phyloP scores from a whole-genome alignment of 2,329 filamentous ascomycete genomes.

The Diaporthe sp. region DNA sequence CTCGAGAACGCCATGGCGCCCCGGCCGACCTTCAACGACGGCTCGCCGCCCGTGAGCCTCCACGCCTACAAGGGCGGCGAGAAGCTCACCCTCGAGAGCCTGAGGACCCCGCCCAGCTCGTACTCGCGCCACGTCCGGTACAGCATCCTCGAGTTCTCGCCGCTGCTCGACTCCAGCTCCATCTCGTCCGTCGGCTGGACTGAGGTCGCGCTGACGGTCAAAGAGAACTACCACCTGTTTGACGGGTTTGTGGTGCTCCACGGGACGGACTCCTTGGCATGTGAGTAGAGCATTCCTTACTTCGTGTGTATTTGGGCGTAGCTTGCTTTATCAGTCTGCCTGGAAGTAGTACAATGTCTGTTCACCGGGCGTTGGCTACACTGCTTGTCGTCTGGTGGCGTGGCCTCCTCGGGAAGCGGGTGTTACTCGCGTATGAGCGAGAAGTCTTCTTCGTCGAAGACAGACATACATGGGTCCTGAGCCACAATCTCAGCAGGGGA shows the following conservation, averaged over 20 bases:
- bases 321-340: not conserved
- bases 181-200: constrained; percentile 91
- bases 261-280: constrained; percentile 90
- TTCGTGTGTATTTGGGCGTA: not conserved
- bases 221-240: constrained; percentile 87
- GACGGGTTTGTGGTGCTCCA: constrained; percentile 94
- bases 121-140: constrained; percentile 88
- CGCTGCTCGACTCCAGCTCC: constrained; percentile 88
- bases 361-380: not conserved
- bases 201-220: constrained; percentile 82
- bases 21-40: constrained; percentile 88
- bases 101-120: constrained; percentile 83
- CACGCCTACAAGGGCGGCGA: constrained; percentile 65
- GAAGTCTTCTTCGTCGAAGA: not conserved
- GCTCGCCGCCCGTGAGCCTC: constrained; percentile 66
- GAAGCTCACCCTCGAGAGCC: constrained; percentile 69
- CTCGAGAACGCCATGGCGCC: constrained; percentile 85
- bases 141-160: constrained; percentile 85
- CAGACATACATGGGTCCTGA: not conserved
- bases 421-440: not conserved
- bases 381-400: not conserved
- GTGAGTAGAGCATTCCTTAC: not conserved
- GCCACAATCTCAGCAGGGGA: not conserved
- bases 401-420: not conserved
- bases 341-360: not conserved